Conservation (phyloP, 257 asterid genomes). For the Gentiana straminea region DNA sequence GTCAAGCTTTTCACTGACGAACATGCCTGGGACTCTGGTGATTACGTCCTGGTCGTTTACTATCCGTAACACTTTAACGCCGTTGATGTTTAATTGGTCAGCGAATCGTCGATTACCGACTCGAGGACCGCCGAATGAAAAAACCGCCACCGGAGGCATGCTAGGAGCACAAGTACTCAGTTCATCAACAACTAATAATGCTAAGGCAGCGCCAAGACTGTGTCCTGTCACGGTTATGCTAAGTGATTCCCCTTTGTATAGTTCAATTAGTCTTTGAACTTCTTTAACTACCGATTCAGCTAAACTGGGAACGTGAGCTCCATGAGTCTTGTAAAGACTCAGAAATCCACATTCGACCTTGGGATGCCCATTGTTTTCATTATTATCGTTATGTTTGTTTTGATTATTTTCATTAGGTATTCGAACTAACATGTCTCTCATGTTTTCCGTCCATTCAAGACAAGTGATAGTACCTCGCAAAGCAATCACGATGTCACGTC, state of each 20-base stretch:
- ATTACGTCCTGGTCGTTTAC: no score
- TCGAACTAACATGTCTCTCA: no score
- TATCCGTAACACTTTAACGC: no score
- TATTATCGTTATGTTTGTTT: slow-evolving; percentile 9
- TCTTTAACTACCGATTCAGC: slow-evolving; percentile 54
- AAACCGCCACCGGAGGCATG: slow-evolving; percentile 14
- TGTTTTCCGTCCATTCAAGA: slow-evolving; percentile 13
- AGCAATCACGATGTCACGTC: slow-evolving; percentile 78
- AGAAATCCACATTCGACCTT: no score
- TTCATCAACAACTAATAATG: slow-evolving; percentile 61
- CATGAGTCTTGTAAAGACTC: slow-evolving; percentile 25
- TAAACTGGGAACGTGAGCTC: slow-evolving; percentile 58
- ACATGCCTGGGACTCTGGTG: no score
- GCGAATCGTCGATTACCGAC: no score
- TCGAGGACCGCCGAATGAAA: no score
- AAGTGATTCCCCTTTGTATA: slow-evolving; percentile 24
- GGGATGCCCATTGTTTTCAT: slow-evolving; percentile 16
- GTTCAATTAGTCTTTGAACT: no score
- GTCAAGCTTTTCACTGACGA: no score
- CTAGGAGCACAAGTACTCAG: slow-evolving; percentile 37
- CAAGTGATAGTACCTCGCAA: slow-evolving; percentile 91
- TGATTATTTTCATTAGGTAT: no score
- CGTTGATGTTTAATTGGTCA: no score
- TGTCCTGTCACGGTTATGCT: slow-evolving; percentile 87
- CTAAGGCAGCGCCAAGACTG: slow-evolving; percentile 82